phyloP scores from a whole-genome alignment of 805 yeast genomes.

The Saturnispora sekii region DNA sequence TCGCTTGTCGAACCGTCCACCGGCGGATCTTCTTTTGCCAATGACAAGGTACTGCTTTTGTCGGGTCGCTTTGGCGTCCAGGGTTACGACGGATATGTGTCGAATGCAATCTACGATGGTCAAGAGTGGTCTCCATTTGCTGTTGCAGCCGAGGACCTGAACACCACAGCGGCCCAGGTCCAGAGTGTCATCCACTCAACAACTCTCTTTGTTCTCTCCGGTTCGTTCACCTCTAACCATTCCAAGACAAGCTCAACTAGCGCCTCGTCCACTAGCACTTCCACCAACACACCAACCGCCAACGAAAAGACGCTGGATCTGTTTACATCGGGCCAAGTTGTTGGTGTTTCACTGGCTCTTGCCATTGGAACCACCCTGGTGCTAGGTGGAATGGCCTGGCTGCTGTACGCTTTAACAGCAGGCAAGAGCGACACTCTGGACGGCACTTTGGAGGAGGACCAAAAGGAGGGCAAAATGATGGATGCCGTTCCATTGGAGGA shows the following conservation, averaged over 20 bases:
- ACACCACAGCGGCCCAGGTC: constrained; percentile 17
- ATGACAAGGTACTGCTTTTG: constrained; percentile 40
- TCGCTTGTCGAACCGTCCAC: constrained; percentile 20
- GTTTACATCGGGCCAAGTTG: constrained; percentile 52
- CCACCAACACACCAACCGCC: constrained; percentile 6
- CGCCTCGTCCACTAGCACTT: constrained; percentile 3
- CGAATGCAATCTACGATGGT: constrained; percentile 61
- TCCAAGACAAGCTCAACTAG: constrained; percentile 12
- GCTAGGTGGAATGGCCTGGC: constrained; percentile 32
- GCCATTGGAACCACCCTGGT: constrained; percentile 44
- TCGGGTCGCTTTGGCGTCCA: constrained; percentile 45
- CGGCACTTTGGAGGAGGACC: constrained; percentile 30
- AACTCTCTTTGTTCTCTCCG: constrained; percentile 27
- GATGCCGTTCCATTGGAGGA: constrained; percentile 46
- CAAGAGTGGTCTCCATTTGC: constrained; percentile 56
- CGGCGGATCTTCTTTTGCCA: constrained; percentile 31
- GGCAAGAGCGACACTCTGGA: constrained; percentile 30
- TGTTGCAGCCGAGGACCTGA: constrained; percentile 30
- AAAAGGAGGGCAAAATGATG: constrained; percentile 47
- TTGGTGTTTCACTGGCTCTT: constrained; percentile 57
- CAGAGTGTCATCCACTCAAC: constrained; percentile 29
- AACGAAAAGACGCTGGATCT: constrained; percentile 7
- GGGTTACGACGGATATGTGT: constrained; percentile 42
- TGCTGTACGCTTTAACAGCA: constrained; percentile 25
- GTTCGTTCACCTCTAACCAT: constrained; percentile 22